Percentiles rank a stretch among this genome's conserved stretches.
phyloP scores from a whole-genome alignment of 2,329 filamentous ascomycete genomes.

The Venturia asperata region DNA sequence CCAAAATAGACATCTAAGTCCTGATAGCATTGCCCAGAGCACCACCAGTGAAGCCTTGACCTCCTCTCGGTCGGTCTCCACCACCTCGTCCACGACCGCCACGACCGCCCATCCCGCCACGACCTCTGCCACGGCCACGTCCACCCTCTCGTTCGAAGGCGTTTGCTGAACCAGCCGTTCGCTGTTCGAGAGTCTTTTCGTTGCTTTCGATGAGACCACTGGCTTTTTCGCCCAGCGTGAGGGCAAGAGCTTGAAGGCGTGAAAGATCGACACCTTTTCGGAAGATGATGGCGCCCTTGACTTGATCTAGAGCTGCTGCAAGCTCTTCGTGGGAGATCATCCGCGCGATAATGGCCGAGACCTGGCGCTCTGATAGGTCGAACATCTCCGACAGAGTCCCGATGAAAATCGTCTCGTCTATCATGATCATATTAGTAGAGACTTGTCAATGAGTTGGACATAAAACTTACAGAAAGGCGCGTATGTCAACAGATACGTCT shows the following conservation, averaged over 20 bases:
- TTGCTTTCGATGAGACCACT: conserved; percentile 94
- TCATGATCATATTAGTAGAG: background rate
- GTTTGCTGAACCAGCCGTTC: conserved; percentile 90
- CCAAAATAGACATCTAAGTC: conserved; percentile 28
- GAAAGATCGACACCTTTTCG: conserved; percentile 98
- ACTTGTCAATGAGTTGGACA: background rate
- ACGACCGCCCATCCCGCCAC: conserved; percentile 56
- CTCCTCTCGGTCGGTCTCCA: conserved; percentile 59
- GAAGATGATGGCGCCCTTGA: conserved; percentile 97
- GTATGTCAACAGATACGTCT: conserved; percentile 98
- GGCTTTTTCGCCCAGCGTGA: conserved; percentile 93
- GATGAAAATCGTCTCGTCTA: conserved; percentile 80
- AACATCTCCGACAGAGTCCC: conserved; percentile 88
- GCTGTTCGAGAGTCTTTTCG: conserved; percentile 93
- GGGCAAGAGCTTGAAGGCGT: conserved; percentile 86
- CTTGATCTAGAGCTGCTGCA: conserved; percentile 90
- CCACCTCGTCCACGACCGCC: conserved; percentile 55
- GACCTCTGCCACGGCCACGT: conserved; percentile 57
- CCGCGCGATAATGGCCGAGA: conserved; percentile 90
- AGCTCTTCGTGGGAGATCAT: conserved; percentile 99
- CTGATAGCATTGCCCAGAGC: conserved; percentile 57
- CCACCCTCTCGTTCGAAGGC: conserved; percentile 91
- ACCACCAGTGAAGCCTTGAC: conserved; percentile 75
- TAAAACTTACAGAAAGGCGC: conserved; percentile 67
- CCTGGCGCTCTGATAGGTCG: conserved; percentile 84